Percentiles rank a stretch among this genome's conserved stretches.
Evolutionary conservation across 495 filamentous ascomycete species (phyloP).

Genomic region (Acidiella bohemica): DNA sequence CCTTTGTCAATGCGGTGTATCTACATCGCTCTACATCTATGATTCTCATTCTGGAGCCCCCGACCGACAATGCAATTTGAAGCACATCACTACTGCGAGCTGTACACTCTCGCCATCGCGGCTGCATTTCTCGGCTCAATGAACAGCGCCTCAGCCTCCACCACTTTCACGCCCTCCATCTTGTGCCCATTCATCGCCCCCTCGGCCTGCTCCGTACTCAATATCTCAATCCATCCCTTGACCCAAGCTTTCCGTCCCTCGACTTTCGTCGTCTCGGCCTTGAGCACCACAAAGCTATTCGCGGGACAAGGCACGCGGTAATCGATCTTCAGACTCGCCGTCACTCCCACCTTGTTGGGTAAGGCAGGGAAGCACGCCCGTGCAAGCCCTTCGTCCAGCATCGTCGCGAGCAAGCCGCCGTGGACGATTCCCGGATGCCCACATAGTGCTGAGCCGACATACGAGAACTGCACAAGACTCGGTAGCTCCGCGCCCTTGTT

Average conservation of each 20-base stretch:
- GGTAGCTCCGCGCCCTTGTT: conserved; percentile 52
- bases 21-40: neutral
- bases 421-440: conserved; percentile 89
- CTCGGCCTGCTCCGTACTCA: too few relatives aligned
- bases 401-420: conserved; percentile 78
- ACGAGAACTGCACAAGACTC: conserved; percentile 56
- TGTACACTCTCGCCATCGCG: conserved; percentile 33
- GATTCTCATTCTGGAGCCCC: neutral
- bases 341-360: conserved; percentile 80
- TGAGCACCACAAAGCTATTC: conserved; percentile 61
- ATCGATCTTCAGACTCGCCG: conserved; percentile 80
- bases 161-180: conserved; percentile 39
- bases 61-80: too few relatives aligned
- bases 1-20: too few relatives aligned
- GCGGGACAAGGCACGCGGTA: conserved; percentile 72
- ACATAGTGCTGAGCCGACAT: conserved; percentile 70
- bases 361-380: conserved; percentile 83
- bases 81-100: conserved; percentile 1
- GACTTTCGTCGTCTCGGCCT: conserved; percentile 69
- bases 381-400: conserved; percentile 84
- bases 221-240: conserved; percentile 74
- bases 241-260: conserved; percentile 97
- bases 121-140: conserved; percentile 75
- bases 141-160: conserved; percentile 73
- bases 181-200: conserved; percentile 2